phyloP scores from a whole-genome alignment of 495 filamentous ascomycete species.

The Podospora pseudoanserina region DNA sequence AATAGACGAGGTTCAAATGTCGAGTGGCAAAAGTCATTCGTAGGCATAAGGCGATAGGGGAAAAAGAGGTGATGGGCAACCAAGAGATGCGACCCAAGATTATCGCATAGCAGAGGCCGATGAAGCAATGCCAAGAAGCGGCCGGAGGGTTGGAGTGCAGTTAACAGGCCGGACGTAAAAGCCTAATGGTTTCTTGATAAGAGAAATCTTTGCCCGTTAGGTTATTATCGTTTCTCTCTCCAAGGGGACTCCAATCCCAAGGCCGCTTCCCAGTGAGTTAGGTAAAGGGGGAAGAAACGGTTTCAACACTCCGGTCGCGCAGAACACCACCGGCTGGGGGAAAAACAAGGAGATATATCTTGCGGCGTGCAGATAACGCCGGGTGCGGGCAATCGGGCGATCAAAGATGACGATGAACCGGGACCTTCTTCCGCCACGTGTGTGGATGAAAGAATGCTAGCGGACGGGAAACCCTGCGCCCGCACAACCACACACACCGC shows the following conservation, averaged over 20 bases:
- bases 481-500: background rate
- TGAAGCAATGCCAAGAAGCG: conserved; percentile 31
- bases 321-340: background rate
- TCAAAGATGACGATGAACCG: conserved; percentile 14
- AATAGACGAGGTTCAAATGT: background rate
- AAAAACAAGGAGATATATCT: background rate
- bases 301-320: conserved; percentile 1
- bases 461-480: conserved; percentile 9
- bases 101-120: conserved; percentile 21
- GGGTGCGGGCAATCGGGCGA: background rate
- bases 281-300: background rate
- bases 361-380: conserved; percentile 1
- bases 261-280: background rate
- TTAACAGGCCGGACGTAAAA: conserved; percentile 13
- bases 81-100: conserved; percentile 6
- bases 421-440: conserved; percentile 19
- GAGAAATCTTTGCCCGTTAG: background rate
- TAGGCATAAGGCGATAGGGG: conserved; percentile 2
- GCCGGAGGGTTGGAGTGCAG: conserved; percentile 15
- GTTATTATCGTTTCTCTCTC: background rate
- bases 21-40: background rate
- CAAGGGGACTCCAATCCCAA: background rate
- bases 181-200: conserved; percentile 14
- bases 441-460: conserved; percentile 15
- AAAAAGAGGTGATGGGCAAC: conserved; percentile 2